A percentile compares a stretch with the other conserved stretches of the same genome.
These are phyloP conservation scores for Penicillium freii DNA, from an alignment of 2,329 filamentous ascomycete genomes.

Conservation along the genomic window DNA sequence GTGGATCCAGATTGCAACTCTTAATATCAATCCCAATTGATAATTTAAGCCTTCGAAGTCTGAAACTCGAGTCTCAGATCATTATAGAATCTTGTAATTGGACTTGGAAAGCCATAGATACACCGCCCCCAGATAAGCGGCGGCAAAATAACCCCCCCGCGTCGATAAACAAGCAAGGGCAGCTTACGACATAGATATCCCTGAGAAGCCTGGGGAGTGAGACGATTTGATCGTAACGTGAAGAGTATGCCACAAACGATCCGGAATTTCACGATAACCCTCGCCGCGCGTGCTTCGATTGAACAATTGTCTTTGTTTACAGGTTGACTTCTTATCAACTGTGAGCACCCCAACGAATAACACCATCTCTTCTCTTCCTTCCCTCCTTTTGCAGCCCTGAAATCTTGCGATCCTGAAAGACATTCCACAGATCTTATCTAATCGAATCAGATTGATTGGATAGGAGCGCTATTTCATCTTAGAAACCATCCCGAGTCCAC, in stretches of 20 bases:
- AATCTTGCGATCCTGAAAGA: not conserved
- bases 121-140: constrained; percentile 19
- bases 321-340: not conserved
- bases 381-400: not conserved
- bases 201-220: not conserved
- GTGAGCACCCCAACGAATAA: not conserved
- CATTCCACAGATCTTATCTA: not conserved
- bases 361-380: not conserved
- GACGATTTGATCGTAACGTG: not conserved
- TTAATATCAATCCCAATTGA: not conserved
- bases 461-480: not conserved
- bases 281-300: not conserved
- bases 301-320: constrained; percentile 2
- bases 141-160: constrained; percentile 35
- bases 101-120: constrained; percentile 1
- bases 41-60: not conserved
- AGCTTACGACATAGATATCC: constrained; percentile 1
- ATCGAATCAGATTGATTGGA: not conserved
- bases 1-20: not conserved
- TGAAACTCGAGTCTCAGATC: not conserved
- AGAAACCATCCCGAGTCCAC: not conserved
- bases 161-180: constrained; percentile 32
- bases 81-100: not conserved
- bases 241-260: not conserved
- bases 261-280: not conserved